Conservation (phyloP, 768 basidiomycete genomes). For the Pholiota microspora region DNA sequence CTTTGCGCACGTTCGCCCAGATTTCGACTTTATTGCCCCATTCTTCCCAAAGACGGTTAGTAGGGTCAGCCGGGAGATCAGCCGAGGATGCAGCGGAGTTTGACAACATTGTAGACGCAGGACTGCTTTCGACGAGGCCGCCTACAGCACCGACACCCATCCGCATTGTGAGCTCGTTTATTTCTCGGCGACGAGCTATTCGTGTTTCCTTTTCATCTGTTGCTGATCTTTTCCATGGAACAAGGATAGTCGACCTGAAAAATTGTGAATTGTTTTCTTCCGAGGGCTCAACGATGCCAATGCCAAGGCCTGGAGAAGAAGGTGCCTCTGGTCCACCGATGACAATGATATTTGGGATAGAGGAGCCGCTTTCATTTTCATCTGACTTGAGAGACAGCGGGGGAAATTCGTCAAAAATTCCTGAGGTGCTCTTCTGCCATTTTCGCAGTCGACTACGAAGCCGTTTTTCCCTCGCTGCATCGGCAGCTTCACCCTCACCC, state of each 20-base stretch:
- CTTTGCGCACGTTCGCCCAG: constrained; percentile 68
- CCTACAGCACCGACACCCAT: constrained; percentile 80
- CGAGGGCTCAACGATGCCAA: constrained; percentile 19
- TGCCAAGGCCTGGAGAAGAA: constrained; percentile 21
- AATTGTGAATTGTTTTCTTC: constrained; percentile 34
- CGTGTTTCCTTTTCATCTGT: constrained; percentile 55
- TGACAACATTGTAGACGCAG: constrained; percentile 25
- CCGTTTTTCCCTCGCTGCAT: constrained; percentile 68
- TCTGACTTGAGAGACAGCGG: constrained; percentile 37
- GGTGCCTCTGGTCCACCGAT: constrained; percentile 38
- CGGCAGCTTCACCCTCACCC: constrained; percentile 65
- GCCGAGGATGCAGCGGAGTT: background rate
- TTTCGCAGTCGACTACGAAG: constrained; percentile 66
- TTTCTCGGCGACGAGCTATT: constrained; percentile 61
- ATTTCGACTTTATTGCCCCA: constrained; percentile 71
- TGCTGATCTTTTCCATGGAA: constrained; percentile 59
- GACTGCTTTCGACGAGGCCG: constrained; percentile 50
- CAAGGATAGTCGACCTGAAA: constrained; percentile 69
- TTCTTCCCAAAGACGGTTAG: constrained; percentile 47
- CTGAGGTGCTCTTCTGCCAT: constrained; percentile 68
- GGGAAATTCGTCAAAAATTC: constrained; percentile 64
- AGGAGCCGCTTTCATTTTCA: constrained; percentile 33
- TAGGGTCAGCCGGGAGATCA: constrained; percentile 3
- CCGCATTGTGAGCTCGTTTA: constrained; percentile 81
- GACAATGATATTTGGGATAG: constrained; percentile 47